These are phyloP conservation scores for Stagonosporopsis rhizophila DNA, from an alignment of 2,329 filamentous ascomycete species.

Conservation along the genomic window DNA sequence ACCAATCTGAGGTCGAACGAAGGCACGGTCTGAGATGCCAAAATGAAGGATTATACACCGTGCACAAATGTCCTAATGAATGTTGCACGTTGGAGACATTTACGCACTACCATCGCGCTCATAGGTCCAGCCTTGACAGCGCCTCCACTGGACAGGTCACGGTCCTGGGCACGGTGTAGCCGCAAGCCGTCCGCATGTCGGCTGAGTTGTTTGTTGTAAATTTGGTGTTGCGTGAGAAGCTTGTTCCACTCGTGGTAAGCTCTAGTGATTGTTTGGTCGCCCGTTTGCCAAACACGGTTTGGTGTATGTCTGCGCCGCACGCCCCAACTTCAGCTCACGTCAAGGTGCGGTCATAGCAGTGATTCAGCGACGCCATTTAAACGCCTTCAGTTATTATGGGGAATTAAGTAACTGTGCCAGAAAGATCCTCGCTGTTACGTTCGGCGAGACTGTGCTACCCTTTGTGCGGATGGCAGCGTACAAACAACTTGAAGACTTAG, in stretches of 20 bases:
- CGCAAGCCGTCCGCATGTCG: slow-evolving; percentile 7
- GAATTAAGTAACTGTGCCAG: background rate
- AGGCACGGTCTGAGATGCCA: slow-evolving; percentile 5
- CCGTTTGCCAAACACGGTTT: slow-evolving; percentile 19
- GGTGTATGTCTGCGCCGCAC: slow-evolving; percentile 25
- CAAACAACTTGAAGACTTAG: background rate
- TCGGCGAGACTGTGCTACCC: background rate
- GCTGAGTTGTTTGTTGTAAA: slow-evolving; percentile 23
- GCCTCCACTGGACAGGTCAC: slow-evolving; percentile 10
- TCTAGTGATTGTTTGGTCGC: slow-evolving; percentile 7
- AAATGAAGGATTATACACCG: slow-evolving; percentile 10
- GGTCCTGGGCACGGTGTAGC: slow-evolving; percentile 17
- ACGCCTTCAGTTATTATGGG: slow-evolving; percentile 8
- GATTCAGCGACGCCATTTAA: slow-evolving; percentile 16
- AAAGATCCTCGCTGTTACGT: background rate
- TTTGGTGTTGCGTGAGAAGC: slow-evolving; percentile 29
- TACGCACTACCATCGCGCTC: slow-evolving; percentile 4
- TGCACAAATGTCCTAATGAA: slow-evolving; percentile 11
- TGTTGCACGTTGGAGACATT: slow-evolving; percentile 6
- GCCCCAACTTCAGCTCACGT: slow-evolving; percentile 15
- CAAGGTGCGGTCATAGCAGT: slow-evolving; percentile 20
- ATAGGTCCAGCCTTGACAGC: slow-evolving; percentile 17
- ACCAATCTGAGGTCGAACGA: slow-evolving; percentile 5
- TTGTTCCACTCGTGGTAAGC: slow-evolving; percentile 23
- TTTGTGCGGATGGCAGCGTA: background rate